A percentile compares a stretch with the other conserved stretches of the same genome.
phyloP scores from a whole-genome alignment of 148 eudicot species.

The Camellia japonica region DNA sequence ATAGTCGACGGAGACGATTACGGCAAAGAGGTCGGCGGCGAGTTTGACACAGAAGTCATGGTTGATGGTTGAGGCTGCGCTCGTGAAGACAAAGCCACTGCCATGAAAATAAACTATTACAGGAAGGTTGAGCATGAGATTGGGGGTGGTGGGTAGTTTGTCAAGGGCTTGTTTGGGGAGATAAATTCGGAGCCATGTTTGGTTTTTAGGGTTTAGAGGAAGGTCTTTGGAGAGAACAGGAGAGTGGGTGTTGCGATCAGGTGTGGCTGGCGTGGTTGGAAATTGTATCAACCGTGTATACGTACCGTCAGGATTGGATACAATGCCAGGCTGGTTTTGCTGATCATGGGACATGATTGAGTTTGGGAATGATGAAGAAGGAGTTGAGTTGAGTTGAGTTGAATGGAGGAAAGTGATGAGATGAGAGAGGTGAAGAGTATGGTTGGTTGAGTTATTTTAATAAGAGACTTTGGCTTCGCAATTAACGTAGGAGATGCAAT shows the following conservation, averaged over 20 bases:
- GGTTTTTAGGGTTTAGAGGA: conserved; percentile 21
- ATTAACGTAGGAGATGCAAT: too few species aligned
- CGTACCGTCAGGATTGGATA: conserved; percentile 24
- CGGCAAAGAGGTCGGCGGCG: conserved; percentile 20
- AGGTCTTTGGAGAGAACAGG: conserved; percentile 40
- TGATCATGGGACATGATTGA: too few species aligned
- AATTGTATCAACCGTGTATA: conserved; percentile 7
- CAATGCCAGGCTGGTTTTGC: background rate
- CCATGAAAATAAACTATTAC: conserved; percentile 48
- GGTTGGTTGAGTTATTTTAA: too few species aligned
- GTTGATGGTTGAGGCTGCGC: conserved; percentile 19
- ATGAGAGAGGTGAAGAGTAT: too few species aligned
- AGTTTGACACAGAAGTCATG: conserved; percentile 31
- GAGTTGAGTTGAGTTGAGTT: too few species aligned
- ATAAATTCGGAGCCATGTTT: conserved; percentile 38
- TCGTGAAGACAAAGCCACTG: conserved; percentile 43
- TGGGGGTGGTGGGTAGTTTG: background rate
- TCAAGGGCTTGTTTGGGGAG: conserved; percentile 18
- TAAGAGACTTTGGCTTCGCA: too few species aligned
- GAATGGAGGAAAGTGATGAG: too few species aligned
- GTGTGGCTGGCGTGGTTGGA: conserved; percentile 22
- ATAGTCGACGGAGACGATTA: conserved; percentile 49
- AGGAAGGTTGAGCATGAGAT: conserved; percentile 20
- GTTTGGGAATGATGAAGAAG: too few species aligned
- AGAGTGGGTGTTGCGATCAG: conserved; percentile 3